These are phyloP conservation scores for Geotrichum siamense DNA, from an alignment of 1,139 yeast genomes.

Conservation along the genomic window DNA sequence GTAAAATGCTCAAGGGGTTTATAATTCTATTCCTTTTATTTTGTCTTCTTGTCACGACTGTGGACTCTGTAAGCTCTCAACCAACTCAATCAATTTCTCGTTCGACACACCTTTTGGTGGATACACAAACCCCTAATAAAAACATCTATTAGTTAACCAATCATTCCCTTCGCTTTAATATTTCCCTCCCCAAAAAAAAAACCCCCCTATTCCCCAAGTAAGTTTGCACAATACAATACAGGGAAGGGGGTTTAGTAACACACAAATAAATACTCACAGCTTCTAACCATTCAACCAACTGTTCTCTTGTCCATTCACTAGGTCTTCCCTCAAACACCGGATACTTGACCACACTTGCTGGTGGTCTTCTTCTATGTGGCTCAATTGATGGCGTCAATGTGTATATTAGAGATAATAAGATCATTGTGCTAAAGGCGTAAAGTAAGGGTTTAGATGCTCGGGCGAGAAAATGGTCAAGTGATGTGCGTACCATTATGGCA, in stretches of 20 bases:
- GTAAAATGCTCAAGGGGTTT: neutral
- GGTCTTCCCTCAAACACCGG: slow-evolving; percentile 17
- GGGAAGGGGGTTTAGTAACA: neutral
- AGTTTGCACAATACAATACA: neutral
- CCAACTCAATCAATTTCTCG: slow-evolving; percentile 23
- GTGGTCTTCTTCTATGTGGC: neutral
- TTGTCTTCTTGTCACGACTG: neutral
- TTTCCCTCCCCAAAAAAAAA: too few relatives aligned
- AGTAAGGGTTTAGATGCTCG: slow-evolving; percentile 5
- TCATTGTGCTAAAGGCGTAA: neutral
- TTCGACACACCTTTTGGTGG: slow-evolving; percentile 25
- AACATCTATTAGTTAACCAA: too few relatives aligned
- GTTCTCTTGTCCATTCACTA: slow-evolving; percentile 22
- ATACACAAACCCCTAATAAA: slow-evolving; percentile 23
- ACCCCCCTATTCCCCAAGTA: too few relatives aligned
- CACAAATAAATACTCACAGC: slow-evolving; percentile 20
- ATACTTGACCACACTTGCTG: neutral
- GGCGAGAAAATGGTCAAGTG: neutral
- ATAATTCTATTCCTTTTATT: neutral
- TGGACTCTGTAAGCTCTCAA: slow-evolving; percentile 15
- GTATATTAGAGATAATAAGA: neutral
- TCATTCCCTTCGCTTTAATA: too few relatives aligned
- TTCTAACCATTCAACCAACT: slow-evolving; percentile 23
- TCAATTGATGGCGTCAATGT: neutral
- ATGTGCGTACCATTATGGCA: slow-evolving; percentile 5